phyloP scores from a whole-genome alignment of 306 rosid genomes.

The Trifolium fragiferum region DNA sequence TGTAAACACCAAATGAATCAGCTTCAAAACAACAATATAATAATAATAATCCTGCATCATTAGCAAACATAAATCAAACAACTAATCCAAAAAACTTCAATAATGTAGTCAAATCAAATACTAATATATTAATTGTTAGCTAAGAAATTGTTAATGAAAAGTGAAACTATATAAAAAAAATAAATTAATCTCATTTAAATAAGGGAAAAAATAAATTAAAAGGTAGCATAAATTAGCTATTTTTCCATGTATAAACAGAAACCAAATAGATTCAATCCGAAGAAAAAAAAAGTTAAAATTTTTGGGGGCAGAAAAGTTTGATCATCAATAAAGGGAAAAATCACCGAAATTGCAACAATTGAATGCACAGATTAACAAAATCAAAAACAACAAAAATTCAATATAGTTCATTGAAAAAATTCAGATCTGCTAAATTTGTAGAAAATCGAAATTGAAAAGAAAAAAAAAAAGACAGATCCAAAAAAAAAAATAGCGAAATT shows the following conservation, averaged over 20 bases:
- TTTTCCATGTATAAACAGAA: not conserved
- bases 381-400: not conserved
- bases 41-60: conserved; percentile 24
- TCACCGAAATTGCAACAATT: not conserved
- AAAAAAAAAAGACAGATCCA: not conserved
- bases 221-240: not conserved
- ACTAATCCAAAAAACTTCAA: conserved; percentile 7
- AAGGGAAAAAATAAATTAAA: not conserved
- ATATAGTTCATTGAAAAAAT: not conserved
- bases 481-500: too few species aligned
- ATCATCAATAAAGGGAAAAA: not conserved
- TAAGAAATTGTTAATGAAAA: not conserved
- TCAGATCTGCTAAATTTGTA: not conserved
- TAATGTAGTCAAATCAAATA: conserved; percentile 17
- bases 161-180: conserved; percentile 13
- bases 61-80: conserved; percentile 21
- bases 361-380: not conserved
- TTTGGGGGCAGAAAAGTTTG: not conserved
- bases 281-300: not conserved
- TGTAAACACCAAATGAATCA: conserved; percentile 33
- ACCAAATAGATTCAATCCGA: not conserved
- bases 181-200: not conserved
- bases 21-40: conserved; percentile 23
- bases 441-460: not conserved
- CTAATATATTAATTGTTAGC: not conserved